These are phyloP conservation scores for Arabis hirsuta DNA, from an alignment of 345 rosid species.

Conservation along the genomic window DNA sequence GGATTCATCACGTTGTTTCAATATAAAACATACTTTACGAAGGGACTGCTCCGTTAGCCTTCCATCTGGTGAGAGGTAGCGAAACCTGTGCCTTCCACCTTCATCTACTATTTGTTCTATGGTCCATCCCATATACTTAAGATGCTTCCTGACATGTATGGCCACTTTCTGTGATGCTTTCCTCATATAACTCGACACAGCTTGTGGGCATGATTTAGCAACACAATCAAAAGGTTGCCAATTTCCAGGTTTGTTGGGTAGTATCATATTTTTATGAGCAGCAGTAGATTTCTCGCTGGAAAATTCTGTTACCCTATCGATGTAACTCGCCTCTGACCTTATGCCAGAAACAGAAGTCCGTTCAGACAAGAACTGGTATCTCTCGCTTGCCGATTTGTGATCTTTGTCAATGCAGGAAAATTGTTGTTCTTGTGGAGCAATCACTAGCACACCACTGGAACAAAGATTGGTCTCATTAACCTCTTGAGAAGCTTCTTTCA, in stretches of 20 bases:
- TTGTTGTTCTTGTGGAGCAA: conserved; percentile 34
- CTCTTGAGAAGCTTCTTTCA: conserved; percentile 32
- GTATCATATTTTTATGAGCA: not conserved
- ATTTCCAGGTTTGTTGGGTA: conserved; percentile 9
- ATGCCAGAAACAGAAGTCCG: conserved; percentile 40
- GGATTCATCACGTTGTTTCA: conserved; percentile 35
- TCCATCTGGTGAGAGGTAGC: conserved; percentile 68
- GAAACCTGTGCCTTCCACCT: conserved; percentile 37
- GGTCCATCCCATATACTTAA: conserved; percentile 61
- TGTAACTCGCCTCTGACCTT: conserved; percentile 30
- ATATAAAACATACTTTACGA: conserved; percentile 49
- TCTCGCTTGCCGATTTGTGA: conserved; percentile 26
- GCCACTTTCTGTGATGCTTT: not conserved
- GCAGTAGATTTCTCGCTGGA: conserved; percentile 33
- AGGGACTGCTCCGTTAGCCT: conserved; percentile 58
- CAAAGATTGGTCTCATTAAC: conserved; percentile 27
- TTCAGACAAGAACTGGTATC: conserved; percentile 37
- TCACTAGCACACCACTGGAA: conserved; percentile 28
- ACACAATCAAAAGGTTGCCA: conserved; percentile 60
- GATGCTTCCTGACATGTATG: conserved; percentile 55
- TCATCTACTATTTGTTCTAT: conserved; percentile 46
- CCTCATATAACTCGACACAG: conserved; percentile 48
- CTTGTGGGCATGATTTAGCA: conserved; percentile 60
- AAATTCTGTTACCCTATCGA: conserved; percentile 28
- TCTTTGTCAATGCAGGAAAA: conserved; percentile 19